phyloP scores from a whole-genome alignment of 2,329 filamentous ascomycete species.

The Penicillium brevicompactum region DNA sequence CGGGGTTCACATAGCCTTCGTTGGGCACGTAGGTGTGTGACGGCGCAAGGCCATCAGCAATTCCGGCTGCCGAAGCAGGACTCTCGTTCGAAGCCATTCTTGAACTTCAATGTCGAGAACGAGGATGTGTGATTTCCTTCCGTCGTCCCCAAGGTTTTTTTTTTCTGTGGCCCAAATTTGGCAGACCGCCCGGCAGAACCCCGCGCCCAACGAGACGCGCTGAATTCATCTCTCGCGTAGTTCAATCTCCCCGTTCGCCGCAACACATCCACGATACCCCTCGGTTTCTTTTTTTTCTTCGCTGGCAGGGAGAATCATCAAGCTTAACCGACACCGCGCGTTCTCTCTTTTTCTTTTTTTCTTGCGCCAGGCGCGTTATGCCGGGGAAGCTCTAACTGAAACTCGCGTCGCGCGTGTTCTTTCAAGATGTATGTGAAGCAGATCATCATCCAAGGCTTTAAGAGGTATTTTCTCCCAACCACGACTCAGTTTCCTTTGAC shows the following conservation, averaged over 20 bases:
- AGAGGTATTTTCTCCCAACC: slow-evolving; percentile 66
- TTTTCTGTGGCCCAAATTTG: slow-evolving; percentile 27
- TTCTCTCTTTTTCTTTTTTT: not conserved
- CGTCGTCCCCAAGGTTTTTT: slow-evolving; percentile 22
- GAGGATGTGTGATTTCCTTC: not conserved
- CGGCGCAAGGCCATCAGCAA: slow-evolving; percentile 50
- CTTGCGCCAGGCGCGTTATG: slow-evolving; percentile 31
- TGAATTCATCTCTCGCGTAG: slow-evolving; percentile 25
- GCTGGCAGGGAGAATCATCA: slow-evolving; percentile 4
- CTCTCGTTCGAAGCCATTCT: slow-evolving; percentile 30
- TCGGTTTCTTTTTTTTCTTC: slow-evolving; percentile 1
- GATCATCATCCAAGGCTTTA: slow-evolving; percentile 99
- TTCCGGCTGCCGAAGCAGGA: slow-evolving; percentile 24
- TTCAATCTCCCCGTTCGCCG: slow-evolving; percentile 10
- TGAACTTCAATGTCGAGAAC: slow-evolving; percentile 11
- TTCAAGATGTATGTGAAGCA: slow-evolving; percentile 95
- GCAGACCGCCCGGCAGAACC: slow-evolving; percentile 42
- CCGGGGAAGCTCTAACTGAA: slow-evolving; percentile 27
- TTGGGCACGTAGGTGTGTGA: slow-evolving; percentile 54
- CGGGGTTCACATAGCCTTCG: slow-evolving; percentile 49
- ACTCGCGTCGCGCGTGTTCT: slow-evolving; percentile 32
- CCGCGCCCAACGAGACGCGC: slow-evolving; percentile 32
- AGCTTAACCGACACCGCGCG: not conserved
- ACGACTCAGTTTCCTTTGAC: too few relatives aligned
- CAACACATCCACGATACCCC: slow-evolving; percentile 11